Conservation (phyloP, 2,329 filamentous ascomycete species). For the Penicillium hordei region DNA sequence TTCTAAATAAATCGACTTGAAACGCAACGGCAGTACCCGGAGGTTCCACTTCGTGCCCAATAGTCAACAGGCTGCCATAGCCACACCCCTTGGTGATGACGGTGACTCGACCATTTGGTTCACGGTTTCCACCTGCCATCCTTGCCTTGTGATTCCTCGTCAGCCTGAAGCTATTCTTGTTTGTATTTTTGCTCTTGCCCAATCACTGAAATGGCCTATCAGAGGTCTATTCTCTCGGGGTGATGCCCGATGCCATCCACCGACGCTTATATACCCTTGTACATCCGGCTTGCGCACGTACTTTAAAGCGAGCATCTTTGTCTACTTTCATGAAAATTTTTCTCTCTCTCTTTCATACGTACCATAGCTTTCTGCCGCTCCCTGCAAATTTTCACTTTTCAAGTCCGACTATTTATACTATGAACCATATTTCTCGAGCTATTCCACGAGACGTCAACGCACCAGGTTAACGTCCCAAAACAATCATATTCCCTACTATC, state of each 20-base stretch:
- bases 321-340: conserved; percentile 14
- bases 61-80: conserved; percentile 6
- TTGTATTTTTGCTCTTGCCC: conserved; percentile 19
- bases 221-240: conserved; percentile 14
- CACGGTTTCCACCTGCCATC: conserved; percentile 15
- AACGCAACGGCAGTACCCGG: conserved; percentile 11
- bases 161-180: conserved; percentile 23
- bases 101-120: conserved; percentile 4
- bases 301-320: conserved; percentile 18
- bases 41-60: conserved; percentile 13
- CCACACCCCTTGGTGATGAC: conserved; percentile 5
- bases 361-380: conserved; percentile 1
- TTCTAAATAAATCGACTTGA: conserved; percentile 8
- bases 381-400: conserved; percentile 5
- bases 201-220: conserved; percentile 25
- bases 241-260: conserved; percentile 26
- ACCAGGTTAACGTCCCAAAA: conserved; percentile 22
- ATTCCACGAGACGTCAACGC: conserved; percentile 18
- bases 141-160: conserved; percentile 13
- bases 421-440: conserved; percentile 17
- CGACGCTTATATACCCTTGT: conserved; percentile 23
- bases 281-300: conserved; percentile 13
- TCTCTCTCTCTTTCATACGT: conserved; percentile 8
- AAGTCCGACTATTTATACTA: conserved; percentile 19
- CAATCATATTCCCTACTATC: background rate